Base-by-base conservation (phyloP, 139 green algal genomes). In the Chlamydomonas sp. region DNA sequence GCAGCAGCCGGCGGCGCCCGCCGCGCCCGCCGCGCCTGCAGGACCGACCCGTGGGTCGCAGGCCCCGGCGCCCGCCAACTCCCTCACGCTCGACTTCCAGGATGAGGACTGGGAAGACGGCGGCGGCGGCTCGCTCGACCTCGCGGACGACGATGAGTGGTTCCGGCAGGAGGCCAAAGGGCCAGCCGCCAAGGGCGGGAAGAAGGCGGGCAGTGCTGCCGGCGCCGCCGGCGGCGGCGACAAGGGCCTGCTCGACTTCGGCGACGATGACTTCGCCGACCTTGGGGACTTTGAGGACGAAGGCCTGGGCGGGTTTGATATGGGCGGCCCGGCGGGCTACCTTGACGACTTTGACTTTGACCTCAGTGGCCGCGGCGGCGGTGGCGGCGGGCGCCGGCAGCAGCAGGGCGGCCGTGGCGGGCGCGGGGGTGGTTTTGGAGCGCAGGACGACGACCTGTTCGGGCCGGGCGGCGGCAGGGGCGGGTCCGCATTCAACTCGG, bases 181-280 rank as follows among this genome's bases (percentile, higher is more conserved):
- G 67, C 8, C 67, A 73, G 18, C 4, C 10, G 67, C 20, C 20
- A 15, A 20, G 67, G 14, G 18, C 14, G 3, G 67, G 8, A 20
- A 15, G 3, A 12, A 12, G 10, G 64, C 64, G 10, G 64, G 64
- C 64, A 10, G 64, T 12, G 64, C 10, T 12, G 64, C 64, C 64
- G 9, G 10, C 64, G 9, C 64, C 64, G 9, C 64, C 64, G 10
- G 69, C 14, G 69, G 69, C 14, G 31, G 7, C 14, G 69, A 20
- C 15, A 60, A 84, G 15, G 75, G 75, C 17, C 63, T 76, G 31
- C 76, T 84, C 66, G 79, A 84, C 63, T 49, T 84, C 17, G 66
- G 49, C 4, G 77, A 49, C 16, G 77, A 67, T 14, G 66, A 15
- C 5, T 14, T 71, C 6, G 66, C 12, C 66, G 66, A 2, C 5